A percentile compares a stretch with the other conserved stretches of the same genome.
Conservation (phyloP, 495 filamentous ascomycete genomes). For the Aspergillus asperescens region DNA sequence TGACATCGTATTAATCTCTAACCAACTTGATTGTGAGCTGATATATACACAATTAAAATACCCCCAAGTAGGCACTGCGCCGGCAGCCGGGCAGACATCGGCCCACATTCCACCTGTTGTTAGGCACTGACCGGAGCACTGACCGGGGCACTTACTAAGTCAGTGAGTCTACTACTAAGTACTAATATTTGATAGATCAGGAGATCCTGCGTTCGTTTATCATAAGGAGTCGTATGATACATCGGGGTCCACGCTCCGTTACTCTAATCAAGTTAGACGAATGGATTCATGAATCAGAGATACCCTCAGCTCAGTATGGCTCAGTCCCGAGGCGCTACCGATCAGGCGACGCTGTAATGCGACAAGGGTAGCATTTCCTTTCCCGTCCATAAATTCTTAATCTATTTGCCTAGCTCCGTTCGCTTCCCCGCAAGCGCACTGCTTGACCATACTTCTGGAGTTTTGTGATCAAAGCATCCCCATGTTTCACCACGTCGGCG, state of each 20-base stretch:
- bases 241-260: conserved; percentile 20
- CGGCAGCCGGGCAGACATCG: background rate
- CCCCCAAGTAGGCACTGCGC: background rate
- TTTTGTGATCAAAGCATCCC: conserved; percentile 95
- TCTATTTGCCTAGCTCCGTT: conserved; percentile 54
- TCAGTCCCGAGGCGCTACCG: background rate
- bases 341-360: background rate
- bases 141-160: too few relatives aligned
- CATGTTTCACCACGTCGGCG: conserved; percentile 92
- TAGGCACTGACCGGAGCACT: background rate
- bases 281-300: conserved; percentile 10
- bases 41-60: too few relatives aligned
- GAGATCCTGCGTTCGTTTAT: conserved; percentile 9
- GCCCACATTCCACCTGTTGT: background rate
- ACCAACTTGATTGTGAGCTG: too few relatives aligned
- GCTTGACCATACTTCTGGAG: conserved; percentile 98
- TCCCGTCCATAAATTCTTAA: background rate
- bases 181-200: conserved; percentile 1
- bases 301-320: conserved; percentile 4
- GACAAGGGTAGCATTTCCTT: background rate
- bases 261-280: conserved; percentile 17
- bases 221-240: conserved; percentile 25
- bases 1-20: background rate
- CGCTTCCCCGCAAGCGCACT: conserved; percentile 87
- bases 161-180: too few relatives aligned